Evolutionary conservation across 768 basidiomycete species (phyloP).

Genomic region (Suillus hirtellus): DNA sequence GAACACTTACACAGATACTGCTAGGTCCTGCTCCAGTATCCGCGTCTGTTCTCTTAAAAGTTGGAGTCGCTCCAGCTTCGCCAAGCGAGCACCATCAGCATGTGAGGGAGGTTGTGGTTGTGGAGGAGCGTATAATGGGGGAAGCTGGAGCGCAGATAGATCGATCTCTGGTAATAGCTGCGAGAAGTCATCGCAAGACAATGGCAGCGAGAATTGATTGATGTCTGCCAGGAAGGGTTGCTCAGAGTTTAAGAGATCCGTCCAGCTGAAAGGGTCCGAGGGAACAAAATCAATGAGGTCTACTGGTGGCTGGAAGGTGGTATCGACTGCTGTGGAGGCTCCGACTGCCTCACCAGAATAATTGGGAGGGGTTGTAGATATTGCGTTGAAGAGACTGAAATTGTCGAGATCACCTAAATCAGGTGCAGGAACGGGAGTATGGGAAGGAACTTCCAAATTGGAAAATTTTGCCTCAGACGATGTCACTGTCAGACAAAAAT

Average conservation of each 20-base stretch:
- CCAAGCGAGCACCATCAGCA: constrained; percentile 21
- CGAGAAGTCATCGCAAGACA: constrained; percentile 1
- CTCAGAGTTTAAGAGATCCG: background rate
- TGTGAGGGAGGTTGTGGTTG: background rate
- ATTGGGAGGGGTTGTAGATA: background rate
- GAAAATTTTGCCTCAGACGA: background rate
- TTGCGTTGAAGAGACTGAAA: background rate
- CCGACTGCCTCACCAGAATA: background rate
- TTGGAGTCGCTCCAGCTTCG: constrained; percentile 32
- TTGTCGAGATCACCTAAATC: background rate
- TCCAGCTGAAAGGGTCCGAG: background rate
- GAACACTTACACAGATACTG: constrained; percentile 14
- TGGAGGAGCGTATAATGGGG: constrained; percentile 1
- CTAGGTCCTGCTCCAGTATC: constrained; percentile 36
- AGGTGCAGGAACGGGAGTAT: background rate
- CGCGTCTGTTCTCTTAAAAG: constrained; percentile 36
- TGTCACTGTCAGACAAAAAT: background rate
- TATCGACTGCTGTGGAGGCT: background rate
- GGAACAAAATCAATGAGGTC: background rate
- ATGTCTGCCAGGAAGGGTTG: background rate
- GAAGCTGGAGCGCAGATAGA: constrained; percentile 28
- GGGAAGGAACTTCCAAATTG: background rate
- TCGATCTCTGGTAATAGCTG: constrained; percentile 25
- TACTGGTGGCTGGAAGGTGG: background rate
- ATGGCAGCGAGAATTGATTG: background rate